These are phyloP conservation scores for Neurospora tetrasperma DNA, from an alignment of 495 filamentous ascomycete species.

Conservation along the genomic window DNA sequence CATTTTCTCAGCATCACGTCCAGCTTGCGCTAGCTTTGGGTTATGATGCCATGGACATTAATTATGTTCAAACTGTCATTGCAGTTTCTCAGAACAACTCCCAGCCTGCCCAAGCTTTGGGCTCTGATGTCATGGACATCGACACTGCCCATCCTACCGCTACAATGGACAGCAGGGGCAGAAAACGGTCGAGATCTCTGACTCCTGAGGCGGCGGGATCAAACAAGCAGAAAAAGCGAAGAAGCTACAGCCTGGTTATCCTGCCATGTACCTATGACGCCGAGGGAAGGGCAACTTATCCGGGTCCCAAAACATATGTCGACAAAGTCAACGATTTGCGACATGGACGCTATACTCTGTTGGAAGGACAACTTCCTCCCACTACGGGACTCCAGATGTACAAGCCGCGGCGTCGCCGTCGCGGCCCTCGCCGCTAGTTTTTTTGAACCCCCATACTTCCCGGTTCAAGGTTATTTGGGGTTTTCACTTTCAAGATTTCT, in stretches of 20 bases:
- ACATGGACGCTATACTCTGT: neutral
- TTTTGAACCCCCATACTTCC: neutral
- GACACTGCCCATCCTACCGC: neutral
- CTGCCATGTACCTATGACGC: neutral
- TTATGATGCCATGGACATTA: neutral
- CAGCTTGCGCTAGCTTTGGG: neutral
- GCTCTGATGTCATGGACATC: neutral
- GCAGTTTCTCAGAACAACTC: no score
- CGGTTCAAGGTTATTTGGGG: neutral
- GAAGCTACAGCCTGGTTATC: neutral
- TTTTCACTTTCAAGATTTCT: neutral
- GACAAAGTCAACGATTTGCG: neutral
- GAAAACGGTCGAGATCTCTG: neutral
- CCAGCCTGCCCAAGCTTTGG: neutral
- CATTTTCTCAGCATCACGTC: no score
- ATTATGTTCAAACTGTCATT: neutral
- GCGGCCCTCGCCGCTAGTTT: neutral
- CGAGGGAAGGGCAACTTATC: neutral
- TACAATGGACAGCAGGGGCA: neutral
- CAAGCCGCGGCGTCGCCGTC: neutral
- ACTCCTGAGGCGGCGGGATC: neutral
- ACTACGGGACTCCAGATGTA: neutral
- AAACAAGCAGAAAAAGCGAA: neutral
- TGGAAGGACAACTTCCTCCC: neutral
- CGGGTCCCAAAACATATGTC: neutral